Base-by-base conservation (phyloP, 805 yeast species). In the Metschnikowia rubicola region DNA sequence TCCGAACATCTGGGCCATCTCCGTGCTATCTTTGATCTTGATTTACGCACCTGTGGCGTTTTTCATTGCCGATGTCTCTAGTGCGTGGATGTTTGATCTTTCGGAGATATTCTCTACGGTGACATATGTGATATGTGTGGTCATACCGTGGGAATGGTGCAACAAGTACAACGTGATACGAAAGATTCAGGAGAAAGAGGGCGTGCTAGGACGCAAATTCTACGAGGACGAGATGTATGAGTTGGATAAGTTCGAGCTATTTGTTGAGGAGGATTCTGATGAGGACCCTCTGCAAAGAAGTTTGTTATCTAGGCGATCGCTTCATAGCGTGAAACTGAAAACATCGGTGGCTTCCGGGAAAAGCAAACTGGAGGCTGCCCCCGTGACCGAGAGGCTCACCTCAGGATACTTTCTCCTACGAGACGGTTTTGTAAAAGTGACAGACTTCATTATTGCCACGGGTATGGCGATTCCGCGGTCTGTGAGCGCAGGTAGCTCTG, bases 101-200 rank as follows among this genome's bases (percentile, higher is more conserved):
- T 81, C 89, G 17, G 92, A 86, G 59, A 70, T 86, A 37, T 85
- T 86, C 64, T 82, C 85, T 37, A 78, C 87, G 15, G 83, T 86
- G 1, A 78, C 84, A n/a, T 84, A 83, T 60, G 78, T 86, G 8
- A 71, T 84, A 17, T 78, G 88, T 32, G 85, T 88, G 30, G 85
- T 85, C 7, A 74, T 84, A 10, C 87, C 87, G 0, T 86, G 95
- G 94, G 95, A 87, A 63, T 88, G 95, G 92, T 76, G 86, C 51
- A 86, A 85, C 58, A 73, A 86, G 52, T 73, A 84, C 46, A 76
- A 77, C 42, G 70, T 76, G 10, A 63, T 84, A 35, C 82, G 81
- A 65, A 78, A 79, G 52, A 68, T 68, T 12, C 75, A 77, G 44
- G 91, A 86, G 56, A 80, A 81, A 37, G 83, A 81, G 49, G 88